These are phyloP conservation scores for Perkinsus olseni DNA, from an alignment of 169 alveolate genomes.

Conservation along the genomic window DNA sequence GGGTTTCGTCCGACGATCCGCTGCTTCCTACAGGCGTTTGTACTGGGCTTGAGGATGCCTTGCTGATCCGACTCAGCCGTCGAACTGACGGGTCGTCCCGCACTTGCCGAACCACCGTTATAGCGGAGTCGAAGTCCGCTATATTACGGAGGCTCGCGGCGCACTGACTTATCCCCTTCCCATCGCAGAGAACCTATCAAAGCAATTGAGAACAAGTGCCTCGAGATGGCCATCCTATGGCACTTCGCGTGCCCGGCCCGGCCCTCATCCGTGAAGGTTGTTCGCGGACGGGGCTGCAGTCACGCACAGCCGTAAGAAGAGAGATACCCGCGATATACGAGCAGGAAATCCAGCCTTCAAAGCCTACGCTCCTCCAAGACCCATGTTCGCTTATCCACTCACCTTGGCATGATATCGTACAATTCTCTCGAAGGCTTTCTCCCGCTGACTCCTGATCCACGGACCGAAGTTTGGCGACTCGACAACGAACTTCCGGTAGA, in stretches of 20 bases:
- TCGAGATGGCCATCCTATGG: too few species aligned
- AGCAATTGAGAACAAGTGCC: not conserved
- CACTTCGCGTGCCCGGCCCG: too few species aligned
- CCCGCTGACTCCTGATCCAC: not conserved
- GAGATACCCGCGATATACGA: too few species aligned
- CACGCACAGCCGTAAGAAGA: too few species aligned
- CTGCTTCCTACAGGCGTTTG: not conserved
- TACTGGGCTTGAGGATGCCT: not conserved
- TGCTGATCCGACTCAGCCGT: not conserved
- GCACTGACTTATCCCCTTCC: not conserved
- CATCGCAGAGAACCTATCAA: not conserved
- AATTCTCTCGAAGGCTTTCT: not conserved
- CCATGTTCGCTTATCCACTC: too few species aligned
- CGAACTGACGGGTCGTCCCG: not conserved
- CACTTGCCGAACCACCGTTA: not conserved
- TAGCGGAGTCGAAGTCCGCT: not conserved
- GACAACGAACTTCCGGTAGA: not conserved
- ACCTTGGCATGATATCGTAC: not conserved
- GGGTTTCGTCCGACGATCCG: not conserved
- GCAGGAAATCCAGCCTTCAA: too few species aligned
- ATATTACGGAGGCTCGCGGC: not conserved
- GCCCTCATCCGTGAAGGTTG: too few species aligned
- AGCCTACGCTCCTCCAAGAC: too few species aligned
- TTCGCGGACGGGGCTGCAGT: too few species aligned
- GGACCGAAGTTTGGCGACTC: not conserved